Evolutionary conservation across 2,329 filamentous ascomycete species (phyloP), one percentile per base, ranked within the genome.

Genomic region (Phialophora chinensis): DNA sequence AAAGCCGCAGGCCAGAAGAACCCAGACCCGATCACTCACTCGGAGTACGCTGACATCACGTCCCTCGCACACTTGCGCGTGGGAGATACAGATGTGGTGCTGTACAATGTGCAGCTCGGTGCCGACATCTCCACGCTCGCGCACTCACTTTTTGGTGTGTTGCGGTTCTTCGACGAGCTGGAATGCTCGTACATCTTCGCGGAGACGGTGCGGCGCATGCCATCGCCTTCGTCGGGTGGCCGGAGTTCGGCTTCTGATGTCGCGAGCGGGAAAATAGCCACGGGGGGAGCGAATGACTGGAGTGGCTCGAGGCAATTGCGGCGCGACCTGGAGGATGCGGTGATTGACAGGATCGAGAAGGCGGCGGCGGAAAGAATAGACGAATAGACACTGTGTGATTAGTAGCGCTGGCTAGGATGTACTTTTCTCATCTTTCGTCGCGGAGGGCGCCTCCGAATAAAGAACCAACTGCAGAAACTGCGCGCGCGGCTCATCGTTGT

Each of bases 101-200:
- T 86, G 3, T 85, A 92, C 73, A 91, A 96, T 73, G 87, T 96
- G 54, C 81, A 87, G 66, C 82, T 99, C 14, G 93, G 94, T 0
- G 80, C 79, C 17, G 86, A 90, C 53, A 88, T 88, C 0, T 86
- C 87, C 71, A 86, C 86, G 35, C 93, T 99, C 72, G 94, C 95
- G 1, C 88, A 93, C 72, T 91, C 91, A 0, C 82, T 99, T 14
- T 99, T 99, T 77, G 91, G 92, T 12, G 91, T 92, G 1, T 81
- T 99, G 62, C 85, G 95, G 61, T 91, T 93, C 72, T 85, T 99
- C 69, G 95, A 99, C 77, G 87, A 89, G 73, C 84, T 88, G 69
- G 86, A 88, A 33, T 92, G 92, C 3, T 89, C 95, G 75, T 84
- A 90, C 23, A 97, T 99, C 60, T 91, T 93, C 72, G 92, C 98